phyloP scores from a whole-genome alignment of 2,329 filamentous ascomycete species.

The Fusarium tanahbumbuense region DNA sequence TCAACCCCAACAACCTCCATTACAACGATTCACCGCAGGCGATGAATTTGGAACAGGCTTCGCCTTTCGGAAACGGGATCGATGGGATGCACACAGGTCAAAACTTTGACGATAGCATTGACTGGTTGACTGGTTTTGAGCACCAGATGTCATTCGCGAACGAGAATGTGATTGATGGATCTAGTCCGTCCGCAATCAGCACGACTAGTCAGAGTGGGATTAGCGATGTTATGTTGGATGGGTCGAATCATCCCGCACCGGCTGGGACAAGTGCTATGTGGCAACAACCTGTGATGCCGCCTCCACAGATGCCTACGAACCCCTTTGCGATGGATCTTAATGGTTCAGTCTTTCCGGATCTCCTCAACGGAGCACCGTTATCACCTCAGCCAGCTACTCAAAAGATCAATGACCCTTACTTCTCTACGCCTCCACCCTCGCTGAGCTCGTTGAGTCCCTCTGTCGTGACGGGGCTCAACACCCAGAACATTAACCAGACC shows the following conservation, averaged over 20 bases:
- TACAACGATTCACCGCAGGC: conserved; percentile 82
- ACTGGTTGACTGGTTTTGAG: conserved; percentile 86
- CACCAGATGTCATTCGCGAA: conserved; percentile 78
- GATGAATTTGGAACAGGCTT: conserved; percentile 70
- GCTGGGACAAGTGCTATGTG: conserved; percentile 71
- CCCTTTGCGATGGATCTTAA: conserved; percentile 81
- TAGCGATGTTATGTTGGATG: conserved; percentile 92
- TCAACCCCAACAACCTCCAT: conserved; percentile 81
- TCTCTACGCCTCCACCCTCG: conserved; percentile 80
- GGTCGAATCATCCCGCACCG: conserved; percentile 72
- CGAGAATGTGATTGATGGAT: conserved; percentile 88
- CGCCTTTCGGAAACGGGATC: conserved; percentile 68
- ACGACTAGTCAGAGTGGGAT: conserved; percentile 92
- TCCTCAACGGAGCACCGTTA: conserved; percentile 76
- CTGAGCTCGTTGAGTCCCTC: conserved; percentile 80
- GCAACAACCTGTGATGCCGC: conserved; percentile 76
- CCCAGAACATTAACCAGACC: conserved; percentile 72
- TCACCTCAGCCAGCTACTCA: conserved; percentile 81
- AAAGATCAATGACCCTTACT: conserved; percentile 78
- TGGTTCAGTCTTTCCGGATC: conserved; percentile 80
- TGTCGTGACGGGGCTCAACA: conserved; percentile 72
- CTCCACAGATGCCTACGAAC: conserved; percentile 74
- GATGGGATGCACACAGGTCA: conserved; percentile 68
- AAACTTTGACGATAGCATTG: conserved; percentile 80
- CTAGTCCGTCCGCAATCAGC: conserved; percentile 95